Base-by-base conservation (phyloP, 345 rosid species). In the Citrus cavaleriei region DNA sequence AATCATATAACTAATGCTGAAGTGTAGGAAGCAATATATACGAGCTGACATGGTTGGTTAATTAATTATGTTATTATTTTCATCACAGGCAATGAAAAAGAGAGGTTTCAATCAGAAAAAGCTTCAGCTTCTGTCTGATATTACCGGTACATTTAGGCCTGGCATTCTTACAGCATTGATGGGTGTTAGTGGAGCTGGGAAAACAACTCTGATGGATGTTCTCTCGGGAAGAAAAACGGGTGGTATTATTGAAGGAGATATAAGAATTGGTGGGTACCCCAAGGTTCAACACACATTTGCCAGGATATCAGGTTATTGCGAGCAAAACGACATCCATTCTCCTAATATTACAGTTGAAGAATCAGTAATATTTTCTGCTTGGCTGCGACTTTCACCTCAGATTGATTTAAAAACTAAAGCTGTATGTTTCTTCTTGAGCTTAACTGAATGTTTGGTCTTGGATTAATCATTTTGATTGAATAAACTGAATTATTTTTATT, bases 131-230 rank as follows among this genome's bases (percentile, higher is more conserved):
- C 88, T 85, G 28, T 67, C 70, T 3, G 84, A 70, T 61, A 81
- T 81, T 69, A 81, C 88, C 10, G 79, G 88, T 14, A 68, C 86
- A 73, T 85, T 85, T 54, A 81, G 86, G 79, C 88, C 88, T 46
- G 86, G 88, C 51, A 30, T 85, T 25, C 83, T 85, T 12, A 81
- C 86, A 25, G 88, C 88, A 72, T 40, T 85, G 54, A 85, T 85
- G 86, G 88, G 88, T 64, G 86, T 83, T 34, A 81, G 88, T 64
- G 86, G 88, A 72, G 88, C 86, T 28, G 88, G 88, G 34, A 85
- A 85, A 81, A 85, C 86, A 25, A 83, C 88, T 13, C 73, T 85
- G 61, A 83, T 85, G 84, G 88, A 85, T 67, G 86, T 83, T 78
- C 70, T 85, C 72, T 46, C 86, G 0, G 88, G 88, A 59, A 73